Conservation (phyloP, 768 basidiomycete species). For the Suillus luteus region DNA sequence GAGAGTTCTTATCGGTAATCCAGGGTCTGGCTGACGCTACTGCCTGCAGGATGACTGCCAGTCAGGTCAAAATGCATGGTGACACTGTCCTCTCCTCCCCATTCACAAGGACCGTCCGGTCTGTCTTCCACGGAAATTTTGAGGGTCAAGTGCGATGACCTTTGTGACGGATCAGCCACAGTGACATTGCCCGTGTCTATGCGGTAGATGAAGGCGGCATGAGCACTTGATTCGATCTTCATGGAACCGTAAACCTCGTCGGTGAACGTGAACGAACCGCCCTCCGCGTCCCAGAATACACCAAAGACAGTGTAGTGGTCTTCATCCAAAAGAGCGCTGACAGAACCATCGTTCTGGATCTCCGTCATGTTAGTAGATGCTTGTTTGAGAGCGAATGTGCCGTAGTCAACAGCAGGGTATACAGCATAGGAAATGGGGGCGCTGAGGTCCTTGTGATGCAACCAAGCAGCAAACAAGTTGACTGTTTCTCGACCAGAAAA, state of each 20-base stretch:
- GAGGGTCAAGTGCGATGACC: slow-evolving; percentile 38
- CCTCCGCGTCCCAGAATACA: slow-evolving; percentile 57
- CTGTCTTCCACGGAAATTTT: slow-evolving; percentile 34
- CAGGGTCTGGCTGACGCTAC: slow-evolving; percentile 40
- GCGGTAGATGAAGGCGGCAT: slow-evolving; percentile 48
- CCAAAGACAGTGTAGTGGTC: slow-evolving; percentile 43
- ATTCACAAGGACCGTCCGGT: slow-evolving; percentile 15
- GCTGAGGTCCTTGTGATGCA: slow-evolving; percentile 43
- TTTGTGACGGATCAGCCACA: slow-evolving; percentile 69
- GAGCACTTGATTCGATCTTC: slow-evolving; percentile 41
- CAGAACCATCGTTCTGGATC: slow-evolving; percentile 46
- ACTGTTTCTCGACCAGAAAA: slow-evolving; percentile 60
- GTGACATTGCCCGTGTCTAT: slow-evolving; percentile 47
- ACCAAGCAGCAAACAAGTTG: slow-evolving; percentile 66
- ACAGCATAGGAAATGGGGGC: slow-evolving; percentile 52
- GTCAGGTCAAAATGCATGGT: slow-evolving; percentile 45
- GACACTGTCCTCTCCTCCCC: slow-evolving; percentile 23
- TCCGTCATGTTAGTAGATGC: slow-evolving; percentile 33
- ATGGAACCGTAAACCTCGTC: slow-evolving; percentile 29
- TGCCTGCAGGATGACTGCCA: slow-evolving; percentile 48
- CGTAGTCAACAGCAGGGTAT: slow-evolving; percentile 50
- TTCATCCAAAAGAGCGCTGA: slow-evolving; percentile 55
- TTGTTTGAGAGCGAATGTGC: slow-evolving; percentile 43
- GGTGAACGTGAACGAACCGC: slow-evolving; percentile 45
- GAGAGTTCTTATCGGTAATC: neutral